Base-by-base conservation (phyloP, 2,329 filamentous ascomycete species). In the Hymenotorrendiella dingleyae region DNA sequence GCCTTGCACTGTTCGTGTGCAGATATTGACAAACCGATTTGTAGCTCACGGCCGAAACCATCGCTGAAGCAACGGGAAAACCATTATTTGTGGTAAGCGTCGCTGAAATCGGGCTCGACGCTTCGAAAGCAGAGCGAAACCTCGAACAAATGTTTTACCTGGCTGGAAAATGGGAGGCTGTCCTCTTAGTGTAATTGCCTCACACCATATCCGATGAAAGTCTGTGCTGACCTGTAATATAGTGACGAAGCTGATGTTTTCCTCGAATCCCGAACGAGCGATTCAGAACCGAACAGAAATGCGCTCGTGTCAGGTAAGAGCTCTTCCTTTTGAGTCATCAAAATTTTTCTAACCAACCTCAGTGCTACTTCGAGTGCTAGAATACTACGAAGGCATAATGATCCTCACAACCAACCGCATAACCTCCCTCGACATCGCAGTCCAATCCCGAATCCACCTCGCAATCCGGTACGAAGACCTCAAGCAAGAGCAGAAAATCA, bases 141-240 rank as follows among this genome's bases (percentile, higher is more conserved):
- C 17, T 75, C 75, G 54, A 76, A 44, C 76, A 49, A 82, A 82
- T 84, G 42, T 72, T 90, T 47, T 80, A 85, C 56, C 80, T 89
- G 44, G 83, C 84, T 1, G 79, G 84, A 49, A 73, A 71, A 1
- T 47, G 41, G 45, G 23, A 34, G 16, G 30, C 29, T 17, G 17
- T 47, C 14, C n/a, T 47, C 9, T 19, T 44, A 7, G 17, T 47
- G 16, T 36, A 6, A 24, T 10, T 19, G 4, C 32, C 8, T 20
- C n/a, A 19, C 6, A 34, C 6, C 7, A 33, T 17, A 17, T 6
- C 30, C 11, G n/a, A n/a, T n/a, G n/a, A n/a, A n/a, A n/a, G n/a
- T n/a, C n/a, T n/a, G n/a, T n/a, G n/a, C n/a, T n/a, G n/a, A n/a
- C n/a, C n/a, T n/a, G n/a, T n/a, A n/a, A 33, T 33, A 10, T 17